Evolutionary conservation across 139 green algal genomes (phyloP), one percentile per base, ranked within the genome.

Genomic region (Chlamydomonas applanata): DNA sequence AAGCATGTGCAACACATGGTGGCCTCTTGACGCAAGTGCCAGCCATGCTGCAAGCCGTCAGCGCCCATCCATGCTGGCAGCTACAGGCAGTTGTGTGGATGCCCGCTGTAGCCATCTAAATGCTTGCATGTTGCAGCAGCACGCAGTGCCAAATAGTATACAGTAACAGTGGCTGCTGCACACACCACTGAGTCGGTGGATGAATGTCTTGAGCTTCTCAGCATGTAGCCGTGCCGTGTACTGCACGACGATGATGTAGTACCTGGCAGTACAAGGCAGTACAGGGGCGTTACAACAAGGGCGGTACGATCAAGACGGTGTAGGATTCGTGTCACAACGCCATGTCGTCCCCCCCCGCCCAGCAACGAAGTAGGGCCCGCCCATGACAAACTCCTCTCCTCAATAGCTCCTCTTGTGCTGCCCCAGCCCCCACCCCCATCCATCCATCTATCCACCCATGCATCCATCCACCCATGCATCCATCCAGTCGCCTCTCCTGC

Each of bases 141-240:
- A 19, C 7, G 40, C 7, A 49, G n/a, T 61, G 53, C 14, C 53
- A 27, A 25, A 61, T 13, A 27, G 11, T 14, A 61, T 61, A 14
- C 53, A 25, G 4, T 4, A 25, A 32, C 11, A 9, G 14, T 14
- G 4, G 11, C 7, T 7, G 20, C 52, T 4, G 53, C 17, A 13
- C 49, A 13, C 53, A 53, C 24, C 75, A 54, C 85, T 87, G 20
- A 94, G 76, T 4, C 71, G 61, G 74, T 92, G 68, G 9, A 97
- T 72, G 22, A 82, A 79, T n/a, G 71, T 72, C 69, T 89, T 85
- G 14, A 97, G 70, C 83, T 94, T 97, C 49, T 97, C 91, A 0
- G 85, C 77, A 49, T 95, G 80, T 2, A 97, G 74, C 16, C 85
- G 75, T 0, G 88, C 87, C 0, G 76, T 86, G 81, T 97, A 97